phyloP scores from a whole-genome alignment of 345 rosid species.

The Salix koriyanagi region DNA sequence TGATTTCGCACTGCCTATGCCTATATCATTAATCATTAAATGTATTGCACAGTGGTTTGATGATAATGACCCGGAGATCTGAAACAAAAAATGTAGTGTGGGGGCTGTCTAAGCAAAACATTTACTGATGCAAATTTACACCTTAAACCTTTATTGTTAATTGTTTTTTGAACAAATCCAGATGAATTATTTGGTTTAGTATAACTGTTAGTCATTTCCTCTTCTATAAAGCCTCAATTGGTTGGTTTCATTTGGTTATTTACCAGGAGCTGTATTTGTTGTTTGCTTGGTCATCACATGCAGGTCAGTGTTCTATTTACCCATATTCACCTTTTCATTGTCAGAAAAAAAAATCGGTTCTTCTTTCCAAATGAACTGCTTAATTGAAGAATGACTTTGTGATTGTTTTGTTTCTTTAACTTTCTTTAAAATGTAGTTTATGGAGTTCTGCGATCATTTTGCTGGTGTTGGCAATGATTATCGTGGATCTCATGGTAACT shows the following conservation, averaged over 20 bases:
- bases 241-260: conserved; percentile 8
- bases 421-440: conserved; percentile 47
- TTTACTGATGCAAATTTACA: neutral
- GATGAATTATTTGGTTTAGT: neutral
- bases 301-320: conserved; percentile 52
- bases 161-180: neutral
- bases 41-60: neutral
- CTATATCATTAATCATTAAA: neutral
- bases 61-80: too few relatives aligned
- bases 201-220: conserved; percentile 1
- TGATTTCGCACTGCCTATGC: neutral
- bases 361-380: neutral
- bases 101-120: neutral
- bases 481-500: conserved; percentile 82
- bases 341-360: neutral
- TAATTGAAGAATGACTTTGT: neutral
- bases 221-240: neutral
- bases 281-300: conserved; percentile 87
- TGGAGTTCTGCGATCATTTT: conserved; percentile 92
- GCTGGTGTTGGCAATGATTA: conserved; percentile 78
- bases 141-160: neutral
- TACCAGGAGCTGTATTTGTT: conserved; percentile 79
- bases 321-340: neutral
- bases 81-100: too few relatives aligned
- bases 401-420: conserved; percentile 5